These are phyloP conservation scores for Mariannaea elegans DNA, from an alignment of 2,329 filamentous ascomycete species.

Conservation along the genomic window DNA sequence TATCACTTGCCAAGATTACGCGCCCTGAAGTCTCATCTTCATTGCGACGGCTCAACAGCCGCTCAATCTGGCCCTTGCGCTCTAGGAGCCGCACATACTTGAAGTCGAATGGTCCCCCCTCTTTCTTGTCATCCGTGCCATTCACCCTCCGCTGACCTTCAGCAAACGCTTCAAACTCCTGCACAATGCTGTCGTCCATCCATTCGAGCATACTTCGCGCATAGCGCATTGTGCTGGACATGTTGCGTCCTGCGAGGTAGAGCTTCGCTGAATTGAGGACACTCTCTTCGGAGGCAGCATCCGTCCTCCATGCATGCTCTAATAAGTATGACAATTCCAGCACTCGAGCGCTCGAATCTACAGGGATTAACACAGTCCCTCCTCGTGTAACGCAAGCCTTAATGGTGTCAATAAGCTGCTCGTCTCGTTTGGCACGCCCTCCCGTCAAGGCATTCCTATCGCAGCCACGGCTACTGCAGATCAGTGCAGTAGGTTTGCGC, in stretches of 20 bases:
- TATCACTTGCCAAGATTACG: constrained; percentile 91
- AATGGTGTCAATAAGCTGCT: constrained; percentile 84
- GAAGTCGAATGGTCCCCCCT: constrained; percentile 86
- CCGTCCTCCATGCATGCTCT: constrained; percentile 88
- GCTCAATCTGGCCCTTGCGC: constrained; percentile 80
- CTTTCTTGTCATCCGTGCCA: constrained; percentile 59
- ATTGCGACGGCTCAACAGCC: constrained; percentile 62
- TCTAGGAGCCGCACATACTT: constrained; percentile 85
- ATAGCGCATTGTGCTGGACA: constrained; percentile 88
- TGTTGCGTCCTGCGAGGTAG: constrained; percentile 86
- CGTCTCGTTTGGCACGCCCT: constrained; percentile 83
- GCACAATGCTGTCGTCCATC: constrained; percentile 97
- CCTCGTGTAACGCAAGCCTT: constrained; percentile 80
- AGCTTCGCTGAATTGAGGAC: constrained; percentile 66
- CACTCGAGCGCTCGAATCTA: constrained; percentile 94
- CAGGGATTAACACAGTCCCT: constrained; percentile 91
- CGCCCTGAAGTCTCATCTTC: constrained; percentile 61
- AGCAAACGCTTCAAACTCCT: constrained; percentile 83
- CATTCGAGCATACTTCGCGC: constrained; percentile 97
- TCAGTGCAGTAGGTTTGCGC: constrained; percentile 89
- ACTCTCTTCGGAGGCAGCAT: constrained; percentile 61
- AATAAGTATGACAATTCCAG: constrained; percentile 91
- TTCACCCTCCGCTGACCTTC: constrained; percentile 60
- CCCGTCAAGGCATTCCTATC: constrained; percentile 75
- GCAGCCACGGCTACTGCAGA: constrained; percentile 88